Evolutionary conservation across 768 basidiomycete species (phyloP), one percentile per base, ranked within the genome.

Genomic region (Mycena maculata): DNA sequence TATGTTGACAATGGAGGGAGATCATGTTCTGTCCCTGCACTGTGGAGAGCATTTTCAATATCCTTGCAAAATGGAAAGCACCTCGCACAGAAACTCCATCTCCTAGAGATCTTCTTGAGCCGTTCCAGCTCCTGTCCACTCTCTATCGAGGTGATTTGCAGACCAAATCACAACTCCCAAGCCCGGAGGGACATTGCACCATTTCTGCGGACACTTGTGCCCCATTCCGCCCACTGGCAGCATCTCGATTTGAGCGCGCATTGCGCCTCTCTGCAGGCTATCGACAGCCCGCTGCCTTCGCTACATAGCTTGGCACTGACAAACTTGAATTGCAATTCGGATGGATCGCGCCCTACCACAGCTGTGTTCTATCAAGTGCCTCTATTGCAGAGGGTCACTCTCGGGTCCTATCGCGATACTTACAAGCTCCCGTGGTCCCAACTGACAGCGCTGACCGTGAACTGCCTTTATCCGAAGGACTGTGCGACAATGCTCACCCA

Each of bases 301-400:
- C 58, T 49, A 39, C 65, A 44, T 20, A 54, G 30, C 44, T 60
- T 60, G 18, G 18, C 47, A 16, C 11, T 47, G n/a, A n/a, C n/a
- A n/a, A n/a, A n/a, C 11, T 12, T 3, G 20, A 11, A 7, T n/a
- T 25, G 23, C 4, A 9, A 23, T 36, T 13, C 13, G 7, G 31
- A 4, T 9, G 28, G 7, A 30, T 6, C 25, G 33, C 3, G 13
- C 23, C 11, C 4, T 16, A 4, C n/a, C n/a, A 36, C 13, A 6
- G 8, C 13, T 36, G 33, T 13, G 8, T 36, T 36, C 13, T 36
- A 7, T 36, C 13, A 23, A 15, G 48, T 13, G 11, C 11, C 48
- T n/a, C 9, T 10, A 49, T 3, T 30, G 3, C 23, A 22, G 23
- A 22, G n/a, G n/a, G n/a, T n/a, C 33, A 36, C 33, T 36, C 33